These are phyloP conservation scores for Sugiyamaella floridensis DNA, from an alignment of 805 yeast genomes.

Conservation along the genomic window DNA sequence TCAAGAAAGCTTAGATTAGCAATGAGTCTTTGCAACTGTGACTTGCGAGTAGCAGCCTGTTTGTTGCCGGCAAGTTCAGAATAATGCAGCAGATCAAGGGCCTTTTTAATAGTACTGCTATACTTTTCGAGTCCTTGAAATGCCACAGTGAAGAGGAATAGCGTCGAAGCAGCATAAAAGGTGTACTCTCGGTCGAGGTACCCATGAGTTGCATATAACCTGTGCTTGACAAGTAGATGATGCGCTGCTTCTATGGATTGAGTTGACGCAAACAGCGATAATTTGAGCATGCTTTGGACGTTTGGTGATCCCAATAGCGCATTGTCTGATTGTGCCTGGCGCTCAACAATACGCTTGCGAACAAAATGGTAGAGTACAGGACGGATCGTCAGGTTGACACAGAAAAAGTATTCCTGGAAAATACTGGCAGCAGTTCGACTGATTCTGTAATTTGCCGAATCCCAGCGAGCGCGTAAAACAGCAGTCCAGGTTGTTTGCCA, in stretches of 20 bases:
- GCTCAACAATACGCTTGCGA: conserved; percentile 15
- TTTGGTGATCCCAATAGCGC: conserved; percentile 13
- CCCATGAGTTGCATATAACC: conserved; percentile 15
- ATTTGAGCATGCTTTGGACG: conserved; percentile 15
- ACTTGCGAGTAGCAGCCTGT: conserved; percentile 12
- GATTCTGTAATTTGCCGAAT: conserved; percentile 3
- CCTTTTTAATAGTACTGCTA: conserved; percentile 15
- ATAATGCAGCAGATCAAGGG: conserved; percentile 12
- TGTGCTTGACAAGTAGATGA: conserved; percentile 4
- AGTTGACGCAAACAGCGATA: conserved; percentile 21
- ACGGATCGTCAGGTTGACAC: conserved; percentile 22
- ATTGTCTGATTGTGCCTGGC: conserved; percentile 12
- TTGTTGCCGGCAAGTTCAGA: conserved; percentile 16
- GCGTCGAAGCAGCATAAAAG: conserved; percentile 21
- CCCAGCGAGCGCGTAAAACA: conserved; percentile 12
- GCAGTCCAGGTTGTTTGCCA: conserved; percentile 18
- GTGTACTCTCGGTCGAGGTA: conserved; percentile 23
- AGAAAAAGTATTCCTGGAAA: conserved; percentile 20
- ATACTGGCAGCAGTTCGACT: conserved; percentile 18
- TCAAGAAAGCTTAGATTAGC: conserved; percentile 15
- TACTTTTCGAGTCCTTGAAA: conserved; percentile 16
- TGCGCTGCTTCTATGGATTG: conserved; percentile 17
- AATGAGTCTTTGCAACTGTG: conserved; percentile 14
- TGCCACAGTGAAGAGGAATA: conserved; percentile 19
- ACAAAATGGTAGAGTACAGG: conserved; percentile 22